Evolutionary conservation across 345 rosid species (phyloP), one percentile per base, ranked within the genome.

Genomic region (Adansonia digitata): DNA sequence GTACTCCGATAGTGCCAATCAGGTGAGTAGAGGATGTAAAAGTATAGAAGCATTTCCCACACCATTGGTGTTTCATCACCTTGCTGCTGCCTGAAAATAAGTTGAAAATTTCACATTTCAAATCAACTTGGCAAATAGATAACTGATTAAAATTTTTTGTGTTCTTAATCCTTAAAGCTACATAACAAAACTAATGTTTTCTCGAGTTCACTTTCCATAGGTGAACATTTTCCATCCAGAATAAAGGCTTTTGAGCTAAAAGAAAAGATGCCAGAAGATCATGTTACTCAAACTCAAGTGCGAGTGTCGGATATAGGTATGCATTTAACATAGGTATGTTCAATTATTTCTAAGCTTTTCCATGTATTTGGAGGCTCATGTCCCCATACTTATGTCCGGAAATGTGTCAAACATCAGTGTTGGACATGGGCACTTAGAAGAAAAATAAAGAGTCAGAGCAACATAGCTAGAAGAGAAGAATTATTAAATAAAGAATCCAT

Each of bases 41-140:
- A 81, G 77, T 95, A 95, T 55, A 95, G 90, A 61, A 95, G 98
- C 88, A 95, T 86, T 80, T 91, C 98, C 99, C 99, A 93, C 57
- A 95, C 98, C 99, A 93, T 93, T 2, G 98, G 97, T 0, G 99
- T 95, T 80, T 95, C 98, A 84, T 95, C 99, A 78, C 97, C 90
- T 78, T 91, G 98, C 82, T 90, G 98, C 80, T 91, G 98, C 91
- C 98, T 93, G 89, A 20, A 74, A 76, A 65, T 69, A 34, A 43
- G 45, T 59, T 24, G 24, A 60, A 43, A 60, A 17, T 17, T 39
- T 59, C 66, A 43, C 37, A 59, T 59, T 57, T 72, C 24, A 18
- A 70, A 27, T 56, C 65, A 72, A 55, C 52, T 56, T 8, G 52
- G 18, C 39, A 56, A 59, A 59, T 27, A 42, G 34, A 73, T 31